These are phyloP conservation scores for Epichloe coenophiala DNA, from an alignment of 2,329 filamentous ascomycete genomes.

Conservation along the genomic window DNA sequence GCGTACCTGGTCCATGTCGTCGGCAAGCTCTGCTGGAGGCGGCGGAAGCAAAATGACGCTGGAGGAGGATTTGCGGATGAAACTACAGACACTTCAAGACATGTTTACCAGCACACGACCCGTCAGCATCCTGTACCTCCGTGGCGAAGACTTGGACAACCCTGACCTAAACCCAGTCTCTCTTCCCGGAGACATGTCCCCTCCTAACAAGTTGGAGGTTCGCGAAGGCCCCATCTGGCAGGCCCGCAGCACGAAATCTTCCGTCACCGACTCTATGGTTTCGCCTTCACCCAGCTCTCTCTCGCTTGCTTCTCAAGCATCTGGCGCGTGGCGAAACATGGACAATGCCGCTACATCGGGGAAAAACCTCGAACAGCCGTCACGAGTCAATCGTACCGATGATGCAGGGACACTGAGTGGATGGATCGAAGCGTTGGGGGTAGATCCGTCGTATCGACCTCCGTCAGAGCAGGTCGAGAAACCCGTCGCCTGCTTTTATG, in stretches of 20 bases:
- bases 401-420: slow-evolving; percentile 55
- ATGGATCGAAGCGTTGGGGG: slow-evolving; percentile 83
- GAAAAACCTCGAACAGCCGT: slow-evolving; percentile 39
- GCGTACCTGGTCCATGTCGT: slow-evolving; percentile 90
- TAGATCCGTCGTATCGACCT: slow-evolving; percentile 75
- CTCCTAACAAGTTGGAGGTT: slow-evolving; percentile 38
- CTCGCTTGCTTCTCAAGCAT: slow-evolving; percentile 45
- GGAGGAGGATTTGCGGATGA: slow-evolving; percentile 67
- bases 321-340: slow-evolving; percentile 42
- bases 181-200: slow-evolving; percentile 52
- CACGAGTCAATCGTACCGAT: slow-evolving; percentile 38
- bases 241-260: slow-evolving; percentile 38
- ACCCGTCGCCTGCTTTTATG: slow-evolving; percentile 76
- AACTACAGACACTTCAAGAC: slow-evolving; percentile 65
- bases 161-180: slow-evolving; percentile 66
- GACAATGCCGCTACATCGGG: slow-evolving; percentile 33
- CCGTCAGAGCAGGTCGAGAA: slow-evolving; percentile 60
- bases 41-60: slow-evolving; percentile 33
- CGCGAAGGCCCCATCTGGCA: slow-evolving; percentile 38
- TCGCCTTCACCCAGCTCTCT: slow-evolving; percentile 54
- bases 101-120: slow-evolving; percentile 80
- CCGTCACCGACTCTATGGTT: slow-evolving; percentile 47
- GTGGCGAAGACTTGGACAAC: slow-evolving; percentile 66
- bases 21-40: slow-evolving; percentile 46
- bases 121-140: slow-evolving; percentile 64